Percentiles rank a stretch among this genome's conserved stretches.
phyloP scores from a whole-genome alignment of 2,329 filamentous ascomycete genomes.

The Calonectria fujianensis region DNA sequence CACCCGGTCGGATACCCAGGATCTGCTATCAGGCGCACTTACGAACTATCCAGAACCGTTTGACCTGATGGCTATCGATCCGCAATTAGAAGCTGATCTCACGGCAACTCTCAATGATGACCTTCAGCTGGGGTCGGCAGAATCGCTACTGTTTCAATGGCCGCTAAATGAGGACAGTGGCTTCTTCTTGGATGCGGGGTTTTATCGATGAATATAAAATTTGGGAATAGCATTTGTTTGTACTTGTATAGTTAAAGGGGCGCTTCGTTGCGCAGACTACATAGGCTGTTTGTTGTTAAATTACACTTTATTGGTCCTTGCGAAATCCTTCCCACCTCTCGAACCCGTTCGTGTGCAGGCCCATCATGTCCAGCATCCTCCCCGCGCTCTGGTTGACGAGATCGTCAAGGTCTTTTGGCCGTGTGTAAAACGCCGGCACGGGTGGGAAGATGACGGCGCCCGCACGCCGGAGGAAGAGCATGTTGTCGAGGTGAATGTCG shows the following conservation, averaged over 20 bases:
- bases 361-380: constrained; percentile 41
- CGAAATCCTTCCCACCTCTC: constrained; percentile 27
- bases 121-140: neutral
- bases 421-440: constrained; percentile 66
- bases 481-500: constrained; percentile 67
- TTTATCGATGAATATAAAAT: neutral
- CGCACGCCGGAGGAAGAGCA: constrained; percentile 61
- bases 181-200: constrained; percentile 7
- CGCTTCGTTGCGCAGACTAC: neutral
- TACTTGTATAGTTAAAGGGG: neutral
- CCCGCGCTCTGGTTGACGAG: constrained; percentile 54
- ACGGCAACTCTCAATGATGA: neutral
- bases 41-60: neutral
- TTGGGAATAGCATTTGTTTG: neutral
- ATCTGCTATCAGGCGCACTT: neutral
- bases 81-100: neutral
- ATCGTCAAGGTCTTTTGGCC: constrained; percentile 62
- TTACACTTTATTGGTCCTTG: constrained; percentile 9
- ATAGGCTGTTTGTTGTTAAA: neutral
- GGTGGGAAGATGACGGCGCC: constrained; percentile 67
- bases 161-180: neutral
- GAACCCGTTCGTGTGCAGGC: constrained; percentile 12
- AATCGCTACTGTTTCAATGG: constrained; percentile 11
- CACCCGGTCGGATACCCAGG: neutral
- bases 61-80: constrained; percentile 7